These are phyloP conservation scores for Singerocomus inundabilis DNA, from an alignment of 1,284 basidiomycete genomes.

Conservation along the genomic window DNA sequence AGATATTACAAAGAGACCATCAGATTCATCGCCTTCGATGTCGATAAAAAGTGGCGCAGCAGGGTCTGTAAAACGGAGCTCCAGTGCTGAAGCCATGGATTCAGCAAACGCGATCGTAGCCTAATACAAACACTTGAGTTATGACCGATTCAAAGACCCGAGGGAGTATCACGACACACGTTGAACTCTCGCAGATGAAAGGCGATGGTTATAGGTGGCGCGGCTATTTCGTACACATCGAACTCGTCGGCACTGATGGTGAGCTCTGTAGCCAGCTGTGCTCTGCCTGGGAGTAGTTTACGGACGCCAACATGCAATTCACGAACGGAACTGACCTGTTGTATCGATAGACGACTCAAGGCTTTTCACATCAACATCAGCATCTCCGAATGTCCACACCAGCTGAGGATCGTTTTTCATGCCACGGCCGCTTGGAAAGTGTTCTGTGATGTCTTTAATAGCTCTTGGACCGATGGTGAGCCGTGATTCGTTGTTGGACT, in stretches of 20 bases:
- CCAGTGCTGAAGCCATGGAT: slow-evolving; percentile 57
- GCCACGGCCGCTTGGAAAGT: slow-evolving; percentile 64
- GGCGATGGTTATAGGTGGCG: slow-evolving; percentile 60
- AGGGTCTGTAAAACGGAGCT: slow-evolving; percentile 72
- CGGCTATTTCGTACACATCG: slow-evolving; percentile 64
- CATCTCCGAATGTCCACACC: slow-evolving; percentile 68
- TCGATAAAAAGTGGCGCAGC: slow-evolving; percentile 71
- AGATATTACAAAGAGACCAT: slow-evolving; percentile 70
- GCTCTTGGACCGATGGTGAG: slow-evolving; percentile 67
- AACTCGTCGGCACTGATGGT: slow-evolving; percentile 74
- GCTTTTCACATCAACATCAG: slow-evolving; percentile 66
- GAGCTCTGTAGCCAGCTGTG: slow-evolving; percentile 69
- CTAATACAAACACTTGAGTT: slow-evolving; percentile 36
- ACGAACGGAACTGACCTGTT: slow-evolving; percentile 46
- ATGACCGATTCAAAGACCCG: slow-evolving; percentile 1
- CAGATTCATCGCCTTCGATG: slow-evolving; percentile 59
- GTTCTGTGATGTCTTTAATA: slow-evolving; percentile 75
- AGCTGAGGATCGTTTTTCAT: slow-evolving; percentile 70
- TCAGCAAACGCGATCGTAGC: slow-evolving; percentile 77
- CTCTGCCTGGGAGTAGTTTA: slow-evolving; percentile 43
- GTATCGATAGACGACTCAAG: slow-evolving; percentile 62
- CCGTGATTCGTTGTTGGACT: slow-evolving; percentile 55
- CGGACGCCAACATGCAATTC: not conserved
- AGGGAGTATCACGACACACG: slow-evolving; percentile 37
- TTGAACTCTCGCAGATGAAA: slow-evolving; percentile 83